Base-by-base conservation (phyloP, 306 rosid species). In the Vigna reflexopilosa region DNA sequence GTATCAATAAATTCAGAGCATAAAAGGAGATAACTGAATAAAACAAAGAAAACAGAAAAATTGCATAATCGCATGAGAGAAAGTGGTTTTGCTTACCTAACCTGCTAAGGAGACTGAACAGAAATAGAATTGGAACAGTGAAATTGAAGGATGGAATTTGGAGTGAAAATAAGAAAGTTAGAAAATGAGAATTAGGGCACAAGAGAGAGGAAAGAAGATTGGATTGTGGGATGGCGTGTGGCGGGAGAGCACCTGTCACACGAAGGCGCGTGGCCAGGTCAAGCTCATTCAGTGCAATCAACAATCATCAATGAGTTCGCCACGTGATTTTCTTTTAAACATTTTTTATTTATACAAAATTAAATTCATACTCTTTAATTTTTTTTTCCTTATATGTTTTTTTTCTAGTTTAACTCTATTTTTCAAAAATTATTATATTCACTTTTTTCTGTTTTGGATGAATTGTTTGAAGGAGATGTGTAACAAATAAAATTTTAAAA, bases 211-310 rank as follows among this genome's bases (percentile, higher is more conserved):
- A 42, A 70, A 63, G 28, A 57, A 13, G 73, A 64, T 73, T 72
- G 76, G 55, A 2, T 58, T 28, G 7, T 65, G 13, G 16, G 1
- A 42, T 12, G 75, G 87, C 77, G 92, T 77, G 94, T 82, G 93
- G 93, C 85, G 80, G 83, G 83, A 67, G 83, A 10, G 57, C 20
- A 72, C 79, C 15, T 65, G 85, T 45, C 89, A 84, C 80, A 42
- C 40, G 78, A 84, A 9, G 34, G 91, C 87, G 91, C 86, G 90
- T 90, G 94, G 61, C 24, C 9, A 5, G 26, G 75, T 77, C 79
- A 3, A 52, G 90, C 77, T 81, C 9, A 7, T 34, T 49, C 0
- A 50, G 22, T 48, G 36, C 64, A 26, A 32, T 15, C 54, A 65
- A 50, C 72, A 12, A 30, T 14, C 69, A 26, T 82, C 79, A 78